Evolutionary conservation across 345 rosid genomes (phyloP), one percentile per base, ranked within the genome.

Genomic region (Acer campestre): DNA sequence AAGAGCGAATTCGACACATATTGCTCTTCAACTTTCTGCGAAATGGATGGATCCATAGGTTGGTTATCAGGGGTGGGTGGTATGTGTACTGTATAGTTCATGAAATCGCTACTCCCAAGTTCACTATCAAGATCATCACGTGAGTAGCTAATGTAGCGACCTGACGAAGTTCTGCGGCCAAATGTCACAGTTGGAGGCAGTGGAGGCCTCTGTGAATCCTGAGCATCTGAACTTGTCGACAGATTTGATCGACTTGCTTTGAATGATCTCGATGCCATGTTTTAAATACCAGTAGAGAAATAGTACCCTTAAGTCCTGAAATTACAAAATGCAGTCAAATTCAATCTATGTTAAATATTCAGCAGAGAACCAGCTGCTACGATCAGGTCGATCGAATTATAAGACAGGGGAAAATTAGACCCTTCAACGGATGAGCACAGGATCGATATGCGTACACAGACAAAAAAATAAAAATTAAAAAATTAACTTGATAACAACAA

Each of bases 11-110:
- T 95, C 0, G 99, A 93, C 65, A 93, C 99, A 42, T 95, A 95
- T 75, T 95, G 99, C 89, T 95, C 99, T 81, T 95, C 99, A 11
- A 93, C 99, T 86, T 89, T 95, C 78, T 91, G 98, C 12, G 99
- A 92, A 63, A 95, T 90, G 0, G 98, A 90, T 58, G 93, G 92
- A 78, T 95, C 99, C 93, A 90, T 93, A 6, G 97, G 94, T 76
- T 95, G 97, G 84, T 95, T 95, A 79, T 93, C 99, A 7, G 99
- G 99, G 31, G 99, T 95, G 12, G 97, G 97, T 7, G 99, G 99
- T 44, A 95, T 90, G 42, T 91, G 97, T 16, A 95, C 99, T 2
- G 97, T 92, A 66, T 95, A 95, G 86, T 90, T 92, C 83, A 82
- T 89, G 80, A 86, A 93, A 71, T 95, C 98, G 16, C 66, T 55